These are phyloP conservation scores for Purpureocillium lavendulum DNA, from an alignment of 2,329 filamentous ascomycete genomes.

Conservation along the genomic window DNA sequence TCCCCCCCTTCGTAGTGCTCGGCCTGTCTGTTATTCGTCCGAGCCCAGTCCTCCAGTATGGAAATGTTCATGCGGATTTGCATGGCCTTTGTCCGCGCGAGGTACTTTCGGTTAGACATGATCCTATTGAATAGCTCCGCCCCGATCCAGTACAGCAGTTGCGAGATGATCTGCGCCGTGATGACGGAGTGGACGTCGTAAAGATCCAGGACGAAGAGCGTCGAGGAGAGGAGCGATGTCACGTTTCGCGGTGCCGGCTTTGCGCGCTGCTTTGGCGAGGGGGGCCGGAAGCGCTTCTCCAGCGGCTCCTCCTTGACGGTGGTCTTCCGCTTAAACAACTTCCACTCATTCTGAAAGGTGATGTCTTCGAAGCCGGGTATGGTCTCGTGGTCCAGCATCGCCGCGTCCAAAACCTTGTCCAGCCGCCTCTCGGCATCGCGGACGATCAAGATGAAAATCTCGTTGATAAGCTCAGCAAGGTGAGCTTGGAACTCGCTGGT, in stretches of 20 bases:
- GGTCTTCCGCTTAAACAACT: constrained; percentile 85
- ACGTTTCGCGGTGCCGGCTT: constrained; percentile 92
- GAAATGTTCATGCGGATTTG: constrained; percentile 99
- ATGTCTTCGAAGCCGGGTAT: constrained; percentile 97
- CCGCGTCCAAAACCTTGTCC: constrained; percentile 87
- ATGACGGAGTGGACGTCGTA: constrained; percentile 99
- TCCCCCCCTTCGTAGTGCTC: constrained; percentile 95
- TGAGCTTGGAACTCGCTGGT: constrained; percentile 89
- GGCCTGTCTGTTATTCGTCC: constrained; percentile 84
- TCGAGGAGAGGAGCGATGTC: constrained; percentile 89
- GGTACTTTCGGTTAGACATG: constrained; percentile 91
- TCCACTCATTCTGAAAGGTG: constrained; percentile 97
- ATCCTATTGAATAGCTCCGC: constrained; percentile 96
- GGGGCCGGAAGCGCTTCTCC: constrained; percentile 85
- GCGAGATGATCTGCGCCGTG: constrained; percentile 80
- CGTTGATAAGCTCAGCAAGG: constrained; percentile 88
- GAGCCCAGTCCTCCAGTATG: constrained; percentile 89
- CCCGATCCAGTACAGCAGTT: constrained; percentile 92
- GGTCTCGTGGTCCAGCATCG: constrained; percentile 96
- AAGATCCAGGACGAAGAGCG: constrained; percentile 93
- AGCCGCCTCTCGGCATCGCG: constrained; percentile 90
- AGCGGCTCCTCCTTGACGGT: constrained; percentile 84
- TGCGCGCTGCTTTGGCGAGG: constrained; percentile 84
- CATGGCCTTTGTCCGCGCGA: constrained; percentile 97
- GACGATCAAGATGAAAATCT: constrained; percentile 97